A percentile compares a stretch with the other conserved stretches of the same genome.
These are phyloP conservation scores for Talaromyces funiculosus DNA, from an alignment of 2,329 filamentous ascomycete species.

Conservation along the genomic window DNA sequence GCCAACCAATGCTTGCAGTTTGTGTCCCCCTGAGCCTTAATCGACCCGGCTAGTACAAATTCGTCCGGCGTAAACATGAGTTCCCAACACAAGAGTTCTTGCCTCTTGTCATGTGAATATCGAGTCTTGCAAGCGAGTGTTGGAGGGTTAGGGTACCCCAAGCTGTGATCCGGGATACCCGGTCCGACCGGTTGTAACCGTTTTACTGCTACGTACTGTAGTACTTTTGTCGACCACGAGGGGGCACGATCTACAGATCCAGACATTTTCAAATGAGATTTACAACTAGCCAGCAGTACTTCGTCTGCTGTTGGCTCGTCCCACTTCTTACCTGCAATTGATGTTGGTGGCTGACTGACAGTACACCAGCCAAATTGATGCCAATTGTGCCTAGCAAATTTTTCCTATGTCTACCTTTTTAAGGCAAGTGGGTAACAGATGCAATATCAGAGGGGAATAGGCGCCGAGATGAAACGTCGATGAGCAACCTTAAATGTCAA, in stretches of 20 bases:
- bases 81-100: not conserved
- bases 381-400: not conserved
- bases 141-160: not conserved
- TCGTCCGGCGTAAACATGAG: not conserved
- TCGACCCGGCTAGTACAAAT: not conserved
- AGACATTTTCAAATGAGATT: not conserved
- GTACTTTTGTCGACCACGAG: not conserved
- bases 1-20: not conserved
- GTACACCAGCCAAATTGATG: not conserved
- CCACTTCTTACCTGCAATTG: not conserved
- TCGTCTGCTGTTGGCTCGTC: not conserved
- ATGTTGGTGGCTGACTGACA: not conserved
- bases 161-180: not conserved
- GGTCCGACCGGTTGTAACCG: not conserved
- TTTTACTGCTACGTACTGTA: not conserved
- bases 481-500: conserved; percentile 8
- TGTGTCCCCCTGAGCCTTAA: not conserved
- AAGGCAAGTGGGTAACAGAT: not conserved
- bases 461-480: conserved; percentile 5
- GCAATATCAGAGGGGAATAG: not conserved
- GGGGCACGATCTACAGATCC: conserved; percentile 2
- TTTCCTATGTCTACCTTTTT: not conserved
- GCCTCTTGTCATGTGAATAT: not conserved
- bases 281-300: not conserved
- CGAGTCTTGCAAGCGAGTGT: not conserved